Base-by-base conservation (phyloP, 768 basidiomycete genomes). In the Suillus paluster region DNA sequence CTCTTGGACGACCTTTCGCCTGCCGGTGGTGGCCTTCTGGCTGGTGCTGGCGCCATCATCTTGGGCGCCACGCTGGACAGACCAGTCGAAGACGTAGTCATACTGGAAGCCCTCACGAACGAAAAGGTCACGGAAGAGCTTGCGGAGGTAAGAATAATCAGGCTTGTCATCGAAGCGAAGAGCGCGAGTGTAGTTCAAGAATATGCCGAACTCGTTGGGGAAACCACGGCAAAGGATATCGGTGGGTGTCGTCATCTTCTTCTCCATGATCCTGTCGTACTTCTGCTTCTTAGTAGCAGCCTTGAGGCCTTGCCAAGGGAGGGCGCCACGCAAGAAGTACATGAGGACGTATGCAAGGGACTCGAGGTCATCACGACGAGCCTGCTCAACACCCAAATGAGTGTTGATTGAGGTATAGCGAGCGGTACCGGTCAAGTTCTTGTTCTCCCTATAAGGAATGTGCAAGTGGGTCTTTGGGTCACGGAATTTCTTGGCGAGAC, bases 231-330 rank as follows among this genome's bases (percentile, higher is more conserved):
- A 99, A 33, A 99, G 88, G 62, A 97, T 83, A 75, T 99, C 95
- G 56, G 94, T 96, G 15, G 95, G 94, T 0, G 95, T 97, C 41
- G 97, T 98, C 95, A 99, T 99, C 88, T 99, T 99, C 88, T 99
- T 99, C 81, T 99, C 97, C 97, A 99, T 99, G 82, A 99, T 99
- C 63, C 97, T 91, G 79, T 99, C 97, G 78, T 99, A 99, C 83
- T 99, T 99, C 85, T 99, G 97, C 87, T 99, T 99, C 94, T 99
- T 99, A 63, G 97, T 99, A 44, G 97, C 97, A 63, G 97, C 97
- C 83, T 99, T 99, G 75, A 99, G 87, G 63, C 97, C 97, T 78
- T 99, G 97, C 97, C 97, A 99, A 36, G 97, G 97, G 48, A 99
- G 87, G 60, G 94, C 91, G 54, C 97, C 97, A 66, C 97, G 95